Evolutionary conservation across 306 rosid genomes (phyloP).

Genomic region (Castanea sativa): DNA sequence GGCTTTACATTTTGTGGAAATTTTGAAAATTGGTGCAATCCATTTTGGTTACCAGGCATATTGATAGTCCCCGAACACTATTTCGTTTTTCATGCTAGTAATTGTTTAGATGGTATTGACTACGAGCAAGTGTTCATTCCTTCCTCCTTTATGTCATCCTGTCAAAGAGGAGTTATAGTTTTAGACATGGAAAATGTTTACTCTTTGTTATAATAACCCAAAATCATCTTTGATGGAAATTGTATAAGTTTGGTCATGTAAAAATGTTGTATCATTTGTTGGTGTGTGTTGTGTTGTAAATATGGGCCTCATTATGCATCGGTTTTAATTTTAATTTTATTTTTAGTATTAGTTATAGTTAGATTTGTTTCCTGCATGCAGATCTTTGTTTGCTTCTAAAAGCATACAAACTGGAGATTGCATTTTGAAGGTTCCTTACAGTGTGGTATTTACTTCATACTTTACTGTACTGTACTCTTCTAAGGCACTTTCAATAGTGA

Average conservation of each 20-base stretch:
- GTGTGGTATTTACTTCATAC: conserved; percentile 37
- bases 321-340: neutral
- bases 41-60: neutral
- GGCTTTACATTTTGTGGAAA: neutral
- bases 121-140: neutral
- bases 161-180: neutral
- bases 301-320: neutral
- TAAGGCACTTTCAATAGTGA: neutral
- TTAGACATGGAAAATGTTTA: neutral
- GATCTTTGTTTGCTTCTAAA: conserved; percentile 67
- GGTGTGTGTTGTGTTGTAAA: neutral
- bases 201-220: neutral
- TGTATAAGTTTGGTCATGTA: neutral
- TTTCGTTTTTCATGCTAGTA: neutral
- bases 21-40: neutral
- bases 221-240: neutral
- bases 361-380: conserved; percentile 19
- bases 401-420: conserved; percentile 53
- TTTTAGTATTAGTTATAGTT: neutral
- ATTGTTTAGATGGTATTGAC: neutral
- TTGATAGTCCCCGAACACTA: neutral
- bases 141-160: neutral
- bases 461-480: neutral
- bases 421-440: conserved; percentile 69
- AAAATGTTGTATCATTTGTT: neutral